phyloP scores from a whole-genome alignment of 108 stramenopile genomes.

The Pseudonitzschia pungens region DNA sequence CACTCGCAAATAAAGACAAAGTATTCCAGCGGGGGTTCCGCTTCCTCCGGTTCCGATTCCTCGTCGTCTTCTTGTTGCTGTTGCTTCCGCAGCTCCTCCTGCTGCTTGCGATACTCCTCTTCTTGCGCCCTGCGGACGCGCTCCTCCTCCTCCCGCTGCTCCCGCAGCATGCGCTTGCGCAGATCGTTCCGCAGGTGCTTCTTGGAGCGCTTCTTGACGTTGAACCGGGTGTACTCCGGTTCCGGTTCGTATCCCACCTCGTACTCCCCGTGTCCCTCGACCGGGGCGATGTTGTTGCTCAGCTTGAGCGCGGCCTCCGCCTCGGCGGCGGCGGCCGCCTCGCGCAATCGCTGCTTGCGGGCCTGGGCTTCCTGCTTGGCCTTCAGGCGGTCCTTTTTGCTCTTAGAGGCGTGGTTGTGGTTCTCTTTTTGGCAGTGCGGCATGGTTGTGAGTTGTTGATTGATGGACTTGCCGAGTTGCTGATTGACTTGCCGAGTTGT shows the following conservation, averaged over 20 bases:
- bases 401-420: conserved; percentile 8
- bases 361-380: neutral
- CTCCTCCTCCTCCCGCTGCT: conserved; percentile 13
- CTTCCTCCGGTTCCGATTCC: neutral
- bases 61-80: neutral
- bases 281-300: conserved; percentile 16
- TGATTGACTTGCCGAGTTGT: too few relatives aligned
- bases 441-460: too few relatives aligned
- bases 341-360: conserved; percentile 9
- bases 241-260: conserved; percentile 19
- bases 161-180: neutral
- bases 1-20: conserved; percentile 19
- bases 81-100: neutral
- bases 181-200: conserved; percentile 16
- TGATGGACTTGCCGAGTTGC: too few relatives aligned
- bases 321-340: conserved; percentile 4
- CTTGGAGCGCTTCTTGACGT: conserved; percentile 21
- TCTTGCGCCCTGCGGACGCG: conserved; percentile 2
- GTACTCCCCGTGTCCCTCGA: conserved; percentile 20
- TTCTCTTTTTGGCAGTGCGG: conserved; percentile 21
- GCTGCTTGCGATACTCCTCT: conserved; percentile 10
- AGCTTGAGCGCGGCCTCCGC: neutral
- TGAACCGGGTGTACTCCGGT: conserved; percentile 15
- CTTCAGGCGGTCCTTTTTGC: conserved; percentile 6
- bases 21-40: conserved; percentile 14